Evolutionary conservation across 495 filamentous ascomycete genomes (phyloP).

Genomic region (Penicillium ochrochloron): DNA sequence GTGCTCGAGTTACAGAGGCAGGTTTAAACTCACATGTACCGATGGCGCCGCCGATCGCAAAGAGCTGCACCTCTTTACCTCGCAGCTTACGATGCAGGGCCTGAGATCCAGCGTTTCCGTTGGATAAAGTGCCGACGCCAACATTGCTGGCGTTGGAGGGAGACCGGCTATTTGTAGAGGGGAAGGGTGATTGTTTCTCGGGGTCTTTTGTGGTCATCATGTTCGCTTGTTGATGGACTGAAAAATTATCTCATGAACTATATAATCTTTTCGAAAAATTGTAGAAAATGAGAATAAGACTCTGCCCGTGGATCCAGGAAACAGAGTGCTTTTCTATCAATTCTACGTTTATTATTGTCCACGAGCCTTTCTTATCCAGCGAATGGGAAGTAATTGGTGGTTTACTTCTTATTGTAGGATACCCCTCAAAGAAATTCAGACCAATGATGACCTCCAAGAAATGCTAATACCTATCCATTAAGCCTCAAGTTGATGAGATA

Average conservation of each 20-base stretch:
- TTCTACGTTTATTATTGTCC: neutral
- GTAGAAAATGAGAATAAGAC: neutral
- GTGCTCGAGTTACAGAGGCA: neutral
- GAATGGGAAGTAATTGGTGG: neutral
- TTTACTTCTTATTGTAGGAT: neutral
- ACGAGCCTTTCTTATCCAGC: neutral
- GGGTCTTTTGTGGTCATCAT: neutral
- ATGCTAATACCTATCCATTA: neutral
- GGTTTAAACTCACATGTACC: constrained; percentile 53
- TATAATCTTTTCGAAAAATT: neutral
- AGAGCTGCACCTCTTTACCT: constrained; percentile 67
- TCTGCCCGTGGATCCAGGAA: neutral
- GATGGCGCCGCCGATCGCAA: constrained; percentile 74
- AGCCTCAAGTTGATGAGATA: neutral
- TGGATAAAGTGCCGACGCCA: neutral
- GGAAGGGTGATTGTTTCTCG: neutral
- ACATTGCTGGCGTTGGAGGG: neutral
- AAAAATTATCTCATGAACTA: neutral
- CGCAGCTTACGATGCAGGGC: constrained; percentile 56
- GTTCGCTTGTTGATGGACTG: neutral
- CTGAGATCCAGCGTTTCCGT: constrained; percentile 32
- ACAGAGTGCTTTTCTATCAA: neutral
- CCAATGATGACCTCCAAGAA: neutral
- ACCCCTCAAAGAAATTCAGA: neutral
- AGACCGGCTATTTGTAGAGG: neutral